These are phyloP conservation scores for Trichophyton schoenleinii DNA, from an alignment of 2,329 filamentous ascomycete species.

Conservation along the genomic window DNA sequence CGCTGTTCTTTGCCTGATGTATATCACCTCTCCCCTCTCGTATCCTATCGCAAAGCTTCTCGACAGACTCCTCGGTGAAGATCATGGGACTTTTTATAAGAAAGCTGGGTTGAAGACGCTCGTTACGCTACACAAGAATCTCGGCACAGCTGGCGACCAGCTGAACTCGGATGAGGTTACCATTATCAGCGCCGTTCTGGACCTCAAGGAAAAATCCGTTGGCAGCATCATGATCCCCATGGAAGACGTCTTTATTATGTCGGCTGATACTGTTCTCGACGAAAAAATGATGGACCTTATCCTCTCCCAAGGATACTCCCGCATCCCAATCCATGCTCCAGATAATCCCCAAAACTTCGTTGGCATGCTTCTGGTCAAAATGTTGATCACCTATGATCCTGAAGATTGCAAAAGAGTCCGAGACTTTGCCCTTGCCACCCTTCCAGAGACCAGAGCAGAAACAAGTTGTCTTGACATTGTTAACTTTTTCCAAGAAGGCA, in stretches of 20 bases:
- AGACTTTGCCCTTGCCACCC: slow-evolving; percentile 83
- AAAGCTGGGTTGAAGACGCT: slow-evolving; percentile 95
- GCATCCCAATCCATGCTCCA: slow-evolving; percentile 85
- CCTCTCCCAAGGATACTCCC: slow-evolving; percentile 82
- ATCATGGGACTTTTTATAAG: slow-evolving; percentile 95
- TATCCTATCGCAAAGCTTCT: slow-evolving; percentile 95
- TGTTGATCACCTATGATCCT: slow-evolving; percentile 95
- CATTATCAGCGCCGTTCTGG: slow-evolving; percentile 92
- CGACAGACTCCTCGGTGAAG: slow-evolving; percentile 82
- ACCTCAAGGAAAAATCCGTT: slow-evolving; percentile 91
- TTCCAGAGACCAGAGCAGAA: slow-evolving; percentile 87
- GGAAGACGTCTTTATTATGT: slow-evolving; percentile 92
- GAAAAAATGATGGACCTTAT: slow-evolving; percentile 92
- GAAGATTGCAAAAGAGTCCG: slow-evolving; percentile 78
- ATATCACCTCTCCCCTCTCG: slow-evolving; percentile 72
- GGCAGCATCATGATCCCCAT: slow-evolving; percentile 97
- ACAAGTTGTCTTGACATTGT: slow-evolving; percentile 97
- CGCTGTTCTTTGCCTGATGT: slow-evolving; percentile 81
- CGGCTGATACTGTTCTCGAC: slow-evolving; percentile 84
- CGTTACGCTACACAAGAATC: slow-evolving; percentile 73
- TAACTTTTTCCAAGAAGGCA: slow-evolving; percentile 99
- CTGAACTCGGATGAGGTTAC: slow-evolving; percentile 96
- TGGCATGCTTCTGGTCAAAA: slow-evolving; percentile 96
- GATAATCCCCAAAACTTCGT: slow-evolving; percentile 80
- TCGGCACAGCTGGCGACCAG: slow-evolving; percentile 72